phyloP scores from a whole-genome alignment of 345 rosid species.

The Ceriops decandra region DNA sequence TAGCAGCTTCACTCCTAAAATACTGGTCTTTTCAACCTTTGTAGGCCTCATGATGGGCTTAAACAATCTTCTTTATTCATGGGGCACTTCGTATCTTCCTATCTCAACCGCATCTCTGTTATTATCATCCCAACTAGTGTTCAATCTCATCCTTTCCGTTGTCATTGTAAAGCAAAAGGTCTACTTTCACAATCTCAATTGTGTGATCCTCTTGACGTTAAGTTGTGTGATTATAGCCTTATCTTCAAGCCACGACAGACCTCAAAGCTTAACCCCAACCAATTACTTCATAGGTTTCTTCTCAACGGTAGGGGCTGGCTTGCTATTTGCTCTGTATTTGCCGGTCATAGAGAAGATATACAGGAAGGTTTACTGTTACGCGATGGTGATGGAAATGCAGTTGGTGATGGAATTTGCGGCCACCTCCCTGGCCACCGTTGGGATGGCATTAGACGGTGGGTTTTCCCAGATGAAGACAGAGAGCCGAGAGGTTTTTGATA shows the following conservation, averaged over 20 bases:
- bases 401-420: slow-evolving; percentile 48
- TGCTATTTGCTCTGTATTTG: slow-evolving; percentile 71
- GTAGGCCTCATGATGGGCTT: slow-evolving; percentile 72
- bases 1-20: slow-evolving; percentile 49
- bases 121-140: slow-evolving; percentile 70
- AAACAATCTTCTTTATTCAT: slow-evolving; percentile 81
- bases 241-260: slow-evolving; percentile 49
- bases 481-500: slow-evolving; percentile 18
- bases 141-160: slow-evolving; percentile 75
- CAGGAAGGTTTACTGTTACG: slow-evolving; percentile 50
- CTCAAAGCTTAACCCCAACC: slow-evolving; percentile 39
- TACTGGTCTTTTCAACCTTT: slow-evolving; percentile 33
- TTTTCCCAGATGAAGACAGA: slow-evolving; percentile 23
- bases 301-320: slow-evolving; percentile 79
- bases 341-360: slow-evolving; percentile 78
- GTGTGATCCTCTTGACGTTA: slow-evolving; percentile 68
- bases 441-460: slow-evolving; percentile 28
- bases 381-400: slow-evolving; percentile 91
- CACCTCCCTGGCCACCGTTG: slow-evolving; percentile 20
- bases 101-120: slow-evolving; percentile 89
- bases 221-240: slow-evolving; percentile 71
- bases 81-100: slow-evolving; percentile 86
- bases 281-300: slow-evolving; percentile 43
- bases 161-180: slow-evolving; percentile 71
- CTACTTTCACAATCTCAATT: slow-evolving; percentile 75